phyloP scores from a whole-genome alignment of 1,139 yeast species.

The Pichia sp. region DNA sequence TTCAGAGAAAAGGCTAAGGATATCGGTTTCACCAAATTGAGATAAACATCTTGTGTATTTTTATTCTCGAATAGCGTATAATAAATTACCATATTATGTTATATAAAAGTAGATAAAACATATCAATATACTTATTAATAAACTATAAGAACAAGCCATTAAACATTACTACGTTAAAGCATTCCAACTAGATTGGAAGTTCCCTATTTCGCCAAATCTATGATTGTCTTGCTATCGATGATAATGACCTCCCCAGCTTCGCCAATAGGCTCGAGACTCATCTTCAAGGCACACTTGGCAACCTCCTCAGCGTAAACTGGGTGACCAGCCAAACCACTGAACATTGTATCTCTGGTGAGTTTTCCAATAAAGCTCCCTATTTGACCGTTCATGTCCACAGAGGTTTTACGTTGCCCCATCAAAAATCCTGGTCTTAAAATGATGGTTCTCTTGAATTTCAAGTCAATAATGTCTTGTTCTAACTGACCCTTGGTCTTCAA shows the following conservation, averaged over 20 bases:
- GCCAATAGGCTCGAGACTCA: conserved; percentile 23
- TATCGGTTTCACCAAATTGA: conserved; percentile 99
- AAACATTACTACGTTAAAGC: not conserved
- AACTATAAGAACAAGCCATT: not conserved
- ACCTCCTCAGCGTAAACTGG: conserved; percentile 49
- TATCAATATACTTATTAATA: conserved; percentile 7
- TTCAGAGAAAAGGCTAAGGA: conserved; percentile 99
- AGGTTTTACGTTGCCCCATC: conserved; percentile 52
- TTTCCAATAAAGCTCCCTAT: conserved; percentile 33
- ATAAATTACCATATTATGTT: conserved; percentile 8
- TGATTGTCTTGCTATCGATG: conserved; percentile 23
- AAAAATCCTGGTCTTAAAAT: conserved; percentile 69
- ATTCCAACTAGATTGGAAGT: too few relatives aligned
- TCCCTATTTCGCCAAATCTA: conserved; percentile 16
- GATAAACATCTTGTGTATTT: conserved; percentile 47
- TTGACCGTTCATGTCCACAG: conserved; percentile 38
- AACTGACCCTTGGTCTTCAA: conserved; percentile 58
- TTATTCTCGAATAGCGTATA: conserved; percentile 11
- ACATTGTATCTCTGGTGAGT: conserved; percentile 35
- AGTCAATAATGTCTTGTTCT: conserved; percentile 53
- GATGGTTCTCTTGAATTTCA: conserved; percentile 62
- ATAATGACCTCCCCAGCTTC: conserved; percentile 25
- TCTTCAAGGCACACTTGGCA: conserved; percentile 41
- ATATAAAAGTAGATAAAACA: conserved; percentile 8
- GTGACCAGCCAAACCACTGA: conserved; percentile 33